Evolutionary conservation across 2,329 filamentous ascomycete species (phyloP).

Genomic region (Rhexocercosporidium sp.): DNA sequence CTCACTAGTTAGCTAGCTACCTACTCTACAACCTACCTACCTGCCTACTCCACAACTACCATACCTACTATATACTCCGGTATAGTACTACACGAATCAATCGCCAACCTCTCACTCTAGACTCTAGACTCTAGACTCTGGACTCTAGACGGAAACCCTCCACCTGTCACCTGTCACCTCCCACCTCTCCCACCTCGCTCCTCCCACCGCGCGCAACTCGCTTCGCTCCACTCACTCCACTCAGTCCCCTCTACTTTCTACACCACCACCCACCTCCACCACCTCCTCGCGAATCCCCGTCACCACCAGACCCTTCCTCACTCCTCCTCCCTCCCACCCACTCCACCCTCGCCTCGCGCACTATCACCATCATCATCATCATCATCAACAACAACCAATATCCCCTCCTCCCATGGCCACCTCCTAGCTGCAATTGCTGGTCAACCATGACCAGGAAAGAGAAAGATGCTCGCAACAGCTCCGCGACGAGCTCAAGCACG

Average conservation of each 20-base stretch:
- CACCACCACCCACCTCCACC: not conserved
- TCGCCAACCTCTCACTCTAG: not conserved
- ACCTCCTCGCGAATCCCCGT: not conserved
- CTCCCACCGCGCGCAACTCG: not conserved
- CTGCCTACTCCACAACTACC: not conserved
- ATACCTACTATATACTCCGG: not conserved
- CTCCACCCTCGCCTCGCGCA: not conserved
- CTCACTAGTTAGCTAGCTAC: not conserved
- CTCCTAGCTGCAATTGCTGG: constrained; percentile 36
- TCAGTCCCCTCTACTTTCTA: too few species aligned
- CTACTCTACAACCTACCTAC: not conserved
- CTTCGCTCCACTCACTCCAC: not conserved
- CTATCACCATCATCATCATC: not conserved
- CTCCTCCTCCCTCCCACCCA: not conserved
- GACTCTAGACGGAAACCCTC: too few species aligned
- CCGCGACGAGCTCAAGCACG: constrained; percentile 67
- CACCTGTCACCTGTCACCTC: too few species aligned
- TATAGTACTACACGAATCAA: not conserved
- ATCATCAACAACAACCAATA: too few species aligned
- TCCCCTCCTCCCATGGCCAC: constrained; percentile 36
- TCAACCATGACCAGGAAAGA: constrained; percentile 71
- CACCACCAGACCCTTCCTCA: not conserved
- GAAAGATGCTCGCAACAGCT: constrained; percentile 63
- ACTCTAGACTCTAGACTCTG: too few species aligned
- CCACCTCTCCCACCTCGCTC: too few species aligned